Evolutionary conservation across 179 eudicot species (phyloP).

Genomic region (Silene vulgaris): DNA sequence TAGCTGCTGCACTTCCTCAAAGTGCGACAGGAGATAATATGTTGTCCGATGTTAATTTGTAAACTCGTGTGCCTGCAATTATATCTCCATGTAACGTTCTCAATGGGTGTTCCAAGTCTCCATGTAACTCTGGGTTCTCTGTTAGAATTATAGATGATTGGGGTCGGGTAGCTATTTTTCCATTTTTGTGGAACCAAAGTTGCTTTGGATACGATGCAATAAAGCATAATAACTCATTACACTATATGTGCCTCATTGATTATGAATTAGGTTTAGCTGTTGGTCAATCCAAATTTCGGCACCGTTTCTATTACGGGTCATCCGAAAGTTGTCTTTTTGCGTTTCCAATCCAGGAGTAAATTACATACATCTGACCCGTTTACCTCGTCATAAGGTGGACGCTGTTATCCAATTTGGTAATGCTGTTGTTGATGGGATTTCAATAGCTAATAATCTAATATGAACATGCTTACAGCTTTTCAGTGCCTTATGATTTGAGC

Average conservation of each 20-base stretch:
- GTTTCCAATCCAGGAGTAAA: background rate
- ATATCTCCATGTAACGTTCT: background rate
- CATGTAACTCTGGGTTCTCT: background rate
- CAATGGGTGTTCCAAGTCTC: no score
- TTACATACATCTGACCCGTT: background rate
- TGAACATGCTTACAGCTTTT: constrained; percentile 51
- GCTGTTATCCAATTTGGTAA: background rate
- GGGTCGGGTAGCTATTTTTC: background rate
- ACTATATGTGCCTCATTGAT: background rate
- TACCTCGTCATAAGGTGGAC: background rate
- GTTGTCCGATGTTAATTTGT: background rate
- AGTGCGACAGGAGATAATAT: background rate
- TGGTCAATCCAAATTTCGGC: background rate
- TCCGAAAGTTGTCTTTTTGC: background rate
- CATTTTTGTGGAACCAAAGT: background rate
- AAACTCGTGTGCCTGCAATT: background rate
- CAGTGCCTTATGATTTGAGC: constrained; percentile 87
- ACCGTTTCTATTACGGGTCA: background rate
- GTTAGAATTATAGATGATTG: background rate
- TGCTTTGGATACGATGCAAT: background rate
- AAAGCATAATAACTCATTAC: background rate
- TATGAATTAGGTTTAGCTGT: background rate
- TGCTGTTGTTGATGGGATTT: background rate
- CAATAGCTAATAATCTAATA: constrained; percentile 5
- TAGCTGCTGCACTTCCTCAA: background rate